These are phyloP conservation scores for Fusarium beomiforme DNA, from an alignment of 2,329 filamentous ascomycete species.

Conservation along the genomic window DNA sequence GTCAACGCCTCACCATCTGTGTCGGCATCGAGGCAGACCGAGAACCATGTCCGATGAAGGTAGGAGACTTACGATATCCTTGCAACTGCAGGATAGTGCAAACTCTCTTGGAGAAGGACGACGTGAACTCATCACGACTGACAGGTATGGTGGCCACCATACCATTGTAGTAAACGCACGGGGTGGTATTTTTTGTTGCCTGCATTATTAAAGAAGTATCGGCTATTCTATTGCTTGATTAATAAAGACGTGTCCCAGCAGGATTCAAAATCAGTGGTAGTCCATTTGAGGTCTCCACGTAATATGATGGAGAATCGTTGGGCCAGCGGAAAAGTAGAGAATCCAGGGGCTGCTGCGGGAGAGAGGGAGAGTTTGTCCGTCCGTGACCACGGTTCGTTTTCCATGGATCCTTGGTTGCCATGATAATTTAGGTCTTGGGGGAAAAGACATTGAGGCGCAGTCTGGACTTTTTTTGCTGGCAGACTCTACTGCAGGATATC, in stretches of 20 bases:
- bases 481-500: neutral
- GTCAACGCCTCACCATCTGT: constrained; percentile 18
- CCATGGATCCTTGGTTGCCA: constrained; percentile 23
- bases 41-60: constrained; percentile 5
- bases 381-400: constrained; percentile 1
- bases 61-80: neutral
- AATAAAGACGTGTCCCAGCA: constrained; percentile 16
- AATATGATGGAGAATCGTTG: constrained; percentile 30
- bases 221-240: constrained; percentile 6
- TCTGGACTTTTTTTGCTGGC: constrained; percentile 14
- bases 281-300: constrained; percentile 8
- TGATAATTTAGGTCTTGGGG: constrained; percentile 3
- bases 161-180: too few species aligned
- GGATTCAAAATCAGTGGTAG: constrained; percentile 16
- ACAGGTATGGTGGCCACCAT: neutral
- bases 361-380: constrained; percentile 32
- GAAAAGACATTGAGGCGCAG: constrained; percentile 24
- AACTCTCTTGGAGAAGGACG: constrained; percentile 6
- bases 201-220: neutral
- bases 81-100: constrained; percentile 19
- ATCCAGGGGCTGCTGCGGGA: constrained; percentile 17
- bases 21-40: neutral
- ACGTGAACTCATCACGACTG: neutral
- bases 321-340: constrained; percentile 22
- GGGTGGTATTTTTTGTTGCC: constrained; percentile 7